Conservation (phyloP, 2,329 filamentous ascomycete species). For the Lecanosticta acicola region DNA sequence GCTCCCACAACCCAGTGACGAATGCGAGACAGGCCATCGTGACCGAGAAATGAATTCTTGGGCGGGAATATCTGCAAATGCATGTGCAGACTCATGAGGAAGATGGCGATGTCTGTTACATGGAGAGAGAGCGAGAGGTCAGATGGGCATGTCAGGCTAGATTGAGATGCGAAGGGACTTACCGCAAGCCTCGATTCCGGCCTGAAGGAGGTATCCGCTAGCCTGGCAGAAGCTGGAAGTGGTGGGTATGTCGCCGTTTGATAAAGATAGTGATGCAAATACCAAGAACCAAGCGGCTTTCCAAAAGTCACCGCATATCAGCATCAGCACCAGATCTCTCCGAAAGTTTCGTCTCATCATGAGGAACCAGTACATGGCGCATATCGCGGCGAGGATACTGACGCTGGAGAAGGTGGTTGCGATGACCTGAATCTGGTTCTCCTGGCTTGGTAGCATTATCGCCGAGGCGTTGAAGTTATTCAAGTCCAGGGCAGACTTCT, state of each 20-base stretch:
- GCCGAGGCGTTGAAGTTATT: constrained; percentile 19
- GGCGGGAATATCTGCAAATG: constrained; percentile 65
- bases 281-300: constrained; percentile 65
- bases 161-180: not conserved
- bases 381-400: constrained; percentile 53
- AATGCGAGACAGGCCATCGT: constrained; percentile 64
- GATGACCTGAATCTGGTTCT: constrained; percentile 30
- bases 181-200: constrained; percentile 26
- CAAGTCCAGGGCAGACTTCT: constrained; percentile 6
- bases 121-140: no score
- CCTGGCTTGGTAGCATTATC: constrained; percentile 13
- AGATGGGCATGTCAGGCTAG: not conserved
- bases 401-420: constrained; percentile 37
- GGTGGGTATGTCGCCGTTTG: constrained; percentile 35
- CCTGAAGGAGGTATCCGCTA: constrained; percentile 27
- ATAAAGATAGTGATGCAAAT: constrained; percentile 56
- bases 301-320: constrained; percentile 67
- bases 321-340: constrained; percentile 67
- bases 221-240: constrained; percentile 24
- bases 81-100: constrained; percentile 69
- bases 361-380: constrained; percentile 65
- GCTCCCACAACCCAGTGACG: constrained; percentile 54
- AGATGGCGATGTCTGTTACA: constrained; percentile 57
- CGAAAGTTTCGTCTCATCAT: constrained; percentile 69
- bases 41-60: constrained; percentile 35